These are phyloP conservation scores for Parachaetomium inaequale DNA, from an alignment of 495 filamentous ascomycete species.

Conservation along the genomic window DNA sequence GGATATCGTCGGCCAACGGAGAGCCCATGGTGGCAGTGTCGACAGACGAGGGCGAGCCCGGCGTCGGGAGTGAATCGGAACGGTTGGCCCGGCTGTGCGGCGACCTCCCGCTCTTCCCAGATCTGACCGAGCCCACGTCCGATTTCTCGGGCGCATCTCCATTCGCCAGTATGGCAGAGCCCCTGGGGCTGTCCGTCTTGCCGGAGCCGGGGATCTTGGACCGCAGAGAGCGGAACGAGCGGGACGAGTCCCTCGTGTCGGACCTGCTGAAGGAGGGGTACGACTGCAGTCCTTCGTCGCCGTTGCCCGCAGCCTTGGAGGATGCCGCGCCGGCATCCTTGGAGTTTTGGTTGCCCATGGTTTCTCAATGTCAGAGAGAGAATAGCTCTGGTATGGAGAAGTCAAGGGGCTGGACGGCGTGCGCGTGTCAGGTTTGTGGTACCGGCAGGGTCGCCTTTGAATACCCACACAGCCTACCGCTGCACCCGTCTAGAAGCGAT, in stretches of 20 bases:
- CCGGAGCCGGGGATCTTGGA: conserved; percentile 57
- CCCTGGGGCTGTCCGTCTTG: conserved; percentile 74
- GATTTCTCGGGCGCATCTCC: conserved; percentile 64
- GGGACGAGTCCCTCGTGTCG: conserved; percentile 90
- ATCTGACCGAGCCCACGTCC: conserved; percentile 70
- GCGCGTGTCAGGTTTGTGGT: conserved; percentile 41
- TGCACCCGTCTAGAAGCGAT: conserved; percentile 39
- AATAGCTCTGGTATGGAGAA: conserved; percentile 30
- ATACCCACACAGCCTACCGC: conserved; percentile 45
- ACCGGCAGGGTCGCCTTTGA: conserved; percentile 33
- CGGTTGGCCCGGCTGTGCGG: conserved; percentile 40
- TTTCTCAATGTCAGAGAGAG: conserved; percentile 34
- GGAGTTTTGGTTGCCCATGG: conserved; percentile 91
- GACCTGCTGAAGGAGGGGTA: conserved; percentile 91
- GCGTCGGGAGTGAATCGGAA: conserved; percentile 39
- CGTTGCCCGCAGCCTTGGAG: conserved; percentile 37
- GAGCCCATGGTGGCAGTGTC: conserved; percentile 34
- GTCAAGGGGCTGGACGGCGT: conserved; percentile 37
- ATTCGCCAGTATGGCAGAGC: conserved; percentile 61
- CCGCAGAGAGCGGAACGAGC: conserved; percentile 76
- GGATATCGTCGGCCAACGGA: conserved; percentile 56
- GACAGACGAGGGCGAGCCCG: conserved; percentile 40
- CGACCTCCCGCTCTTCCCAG: conserved; percentile 56
- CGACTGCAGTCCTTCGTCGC: conserved; percentile 55
- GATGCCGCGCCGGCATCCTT: conserved; percentile 57